Conservation (phyloP, 2,329 filamentous ascomycete species). For the Colletotrichum somersetense region DNA sequence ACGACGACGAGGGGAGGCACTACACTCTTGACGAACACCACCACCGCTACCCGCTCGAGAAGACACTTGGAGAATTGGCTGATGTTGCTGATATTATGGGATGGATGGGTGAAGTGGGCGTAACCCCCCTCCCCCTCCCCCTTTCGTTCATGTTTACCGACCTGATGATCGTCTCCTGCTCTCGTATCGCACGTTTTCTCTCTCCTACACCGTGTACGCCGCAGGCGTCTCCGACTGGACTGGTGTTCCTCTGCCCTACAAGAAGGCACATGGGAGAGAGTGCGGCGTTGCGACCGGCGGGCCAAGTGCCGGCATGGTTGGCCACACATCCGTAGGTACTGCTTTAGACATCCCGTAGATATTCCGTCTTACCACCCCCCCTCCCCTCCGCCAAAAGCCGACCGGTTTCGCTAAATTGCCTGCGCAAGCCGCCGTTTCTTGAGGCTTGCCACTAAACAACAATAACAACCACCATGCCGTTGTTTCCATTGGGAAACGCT, state of each 20-base stretch:
- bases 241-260: constrained; percentile 22
- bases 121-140: not conserved
- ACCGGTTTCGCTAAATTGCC: constrained; percentile 8
- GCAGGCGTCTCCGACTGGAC: not conserved
- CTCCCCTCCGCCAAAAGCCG: not conserved
- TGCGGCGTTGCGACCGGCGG: constrained; percentile 26
- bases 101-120: not conserved
- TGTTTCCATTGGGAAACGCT: not conserved
- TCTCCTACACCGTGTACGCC: not conserved
- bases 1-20: not conserved
- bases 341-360: not conserved
- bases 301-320: constrained; percentile 40
- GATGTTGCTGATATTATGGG: not conserved
- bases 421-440: constrained; percentile 6
- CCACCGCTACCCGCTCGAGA: not conserved
- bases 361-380: not conserved
- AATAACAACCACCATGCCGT: not conserved
- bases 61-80: not conserved
- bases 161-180: not conserved
- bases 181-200: not conserved
- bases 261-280: constrained; percentile 26
- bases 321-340: constrained; percentile 3
- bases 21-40: constrained; percentile 3
- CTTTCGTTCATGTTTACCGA: not conserved
- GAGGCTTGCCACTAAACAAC: not conserved